Evolutionary conservation across 495 filamentous ascomycete species (phyloP).

Genomic region (Aspergillus avenaceus): DNA sequence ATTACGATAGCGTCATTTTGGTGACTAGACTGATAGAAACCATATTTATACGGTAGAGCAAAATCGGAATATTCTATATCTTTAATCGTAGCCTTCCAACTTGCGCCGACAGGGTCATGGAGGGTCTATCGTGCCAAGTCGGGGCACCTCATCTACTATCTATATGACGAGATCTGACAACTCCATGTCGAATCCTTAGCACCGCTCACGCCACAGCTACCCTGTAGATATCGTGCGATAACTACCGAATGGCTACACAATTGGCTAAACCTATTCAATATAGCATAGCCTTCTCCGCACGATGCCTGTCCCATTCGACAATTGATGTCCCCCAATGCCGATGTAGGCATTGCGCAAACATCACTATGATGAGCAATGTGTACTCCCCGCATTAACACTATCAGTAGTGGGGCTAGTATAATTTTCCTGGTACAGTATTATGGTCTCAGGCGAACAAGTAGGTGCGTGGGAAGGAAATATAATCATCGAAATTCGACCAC

Average conservation of each 20-base stretch:
- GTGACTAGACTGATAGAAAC: constrained; percentile 4
- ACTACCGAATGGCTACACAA: background rate
- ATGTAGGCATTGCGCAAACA: constrained; percentile 7
- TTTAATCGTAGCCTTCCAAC: too few relatives aligned
- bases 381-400: background rate
- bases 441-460: too few relatives aligned
- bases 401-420: background rate
- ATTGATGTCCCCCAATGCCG: background rate
- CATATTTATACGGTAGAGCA: background rate
- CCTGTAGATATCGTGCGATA: background rate
- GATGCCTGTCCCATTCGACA: background rate
- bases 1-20: background rate
- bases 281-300: background rate
- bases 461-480: too few relatives aligned
- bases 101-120: too few relatives aligned
- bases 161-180: constrained; percentile 21
- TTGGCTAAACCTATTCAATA: background rate
- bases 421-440: too few relatives aligned
- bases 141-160: constrained; percentile 18
- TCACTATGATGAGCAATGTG: constrained; percentile 8
- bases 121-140: too few relatives aligned
- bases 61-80: too few relatives aligned
- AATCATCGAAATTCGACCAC: too few relatives aligned
- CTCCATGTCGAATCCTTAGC: background rate
- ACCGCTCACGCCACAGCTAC: background rate